phyloP scores from a whole-genome alignment of 1,284 basidiomycete genomes.

The Pascua guehoae region DNA sequence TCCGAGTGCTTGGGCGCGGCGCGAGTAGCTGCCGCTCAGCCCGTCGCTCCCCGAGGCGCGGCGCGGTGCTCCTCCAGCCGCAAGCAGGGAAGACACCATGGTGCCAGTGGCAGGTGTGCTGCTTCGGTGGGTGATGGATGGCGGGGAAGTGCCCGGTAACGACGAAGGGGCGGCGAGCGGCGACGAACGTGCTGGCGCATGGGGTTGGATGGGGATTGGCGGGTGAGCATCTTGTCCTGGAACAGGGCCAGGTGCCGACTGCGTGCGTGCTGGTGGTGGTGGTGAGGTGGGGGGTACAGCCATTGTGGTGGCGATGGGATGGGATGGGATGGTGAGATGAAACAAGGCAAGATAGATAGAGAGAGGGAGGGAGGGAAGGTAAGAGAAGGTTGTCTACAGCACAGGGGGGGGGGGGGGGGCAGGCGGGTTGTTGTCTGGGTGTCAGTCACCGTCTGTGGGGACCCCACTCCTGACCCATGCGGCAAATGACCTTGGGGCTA shows the following conservation, averaged over 20 bases:
- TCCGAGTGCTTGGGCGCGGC: slow-evolving; percentile 18
- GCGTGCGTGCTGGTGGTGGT: neutral
- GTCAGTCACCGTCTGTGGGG: too few relatives aligned
- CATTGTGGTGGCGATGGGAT: neutral
- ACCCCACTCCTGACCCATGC: too few relatives aligned
- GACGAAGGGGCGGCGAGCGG: slow-evolving; percentile 1
- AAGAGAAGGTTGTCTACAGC: neutral
- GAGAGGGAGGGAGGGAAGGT: neutral
- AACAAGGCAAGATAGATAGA: neutral
- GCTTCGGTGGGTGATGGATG: neutral
- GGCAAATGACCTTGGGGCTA: too few relatives aligned
- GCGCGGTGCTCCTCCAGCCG: neutral
- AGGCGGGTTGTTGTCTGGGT: too few relatives aligned
- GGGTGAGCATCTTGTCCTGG: too few relatives aligned
- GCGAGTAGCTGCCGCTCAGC: neutral
- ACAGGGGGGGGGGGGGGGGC: neutral
- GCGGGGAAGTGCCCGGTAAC: too few relatives aligned
- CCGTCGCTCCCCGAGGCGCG: neutral
- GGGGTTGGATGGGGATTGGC: neutral
- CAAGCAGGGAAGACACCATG: neutral
- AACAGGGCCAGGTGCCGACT: too few relatives aligned
- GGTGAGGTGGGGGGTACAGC: neutral
- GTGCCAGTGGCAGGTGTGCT: neutral
- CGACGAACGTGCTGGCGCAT: slow-evolving; percentile 11
- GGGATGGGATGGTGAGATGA: neutral